Conservation (phyloP, 805 yeast species). For the Huiozyma sinensis region DNA sequence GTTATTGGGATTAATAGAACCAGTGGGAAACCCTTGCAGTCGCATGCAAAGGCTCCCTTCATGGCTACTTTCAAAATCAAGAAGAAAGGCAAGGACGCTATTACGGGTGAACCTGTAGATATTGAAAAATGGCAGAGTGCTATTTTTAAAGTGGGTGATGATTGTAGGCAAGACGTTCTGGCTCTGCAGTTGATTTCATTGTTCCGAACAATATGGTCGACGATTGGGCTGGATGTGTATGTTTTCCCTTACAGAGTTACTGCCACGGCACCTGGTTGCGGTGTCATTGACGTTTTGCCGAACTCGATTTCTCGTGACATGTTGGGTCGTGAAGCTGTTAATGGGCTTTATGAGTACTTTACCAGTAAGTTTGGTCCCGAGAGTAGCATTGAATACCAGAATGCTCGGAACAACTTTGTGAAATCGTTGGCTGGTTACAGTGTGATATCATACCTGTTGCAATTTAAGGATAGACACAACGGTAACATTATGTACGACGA, state of each 20-base stretch:
- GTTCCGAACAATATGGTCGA: conserved; percentile 82
- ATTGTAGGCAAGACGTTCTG: conserved; percentile 93
- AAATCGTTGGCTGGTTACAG: conserved; percentile 93
- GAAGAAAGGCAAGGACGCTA: conserved; percentile 37
- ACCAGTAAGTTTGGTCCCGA: conserved; percentile 93
- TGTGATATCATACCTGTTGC: conserved; percentile 78
- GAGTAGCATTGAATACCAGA: conserved; percentile 76
- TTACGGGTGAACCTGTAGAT: conserved; percentile 31
- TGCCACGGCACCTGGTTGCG: conserved; percentile 99
- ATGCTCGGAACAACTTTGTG: conserved; percentile 84
- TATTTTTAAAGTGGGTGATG: conserved; percentile 97
- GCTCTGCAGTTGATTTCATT: conserved; percentile 87
- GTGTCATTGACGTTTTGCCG: conserved; percentile 95
- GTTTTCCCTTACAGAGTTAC: conserved; percentile 93
- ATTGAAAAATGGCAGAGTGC: conserved; percentile 84
- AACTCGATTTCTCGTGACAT: conserved; percentile 92
- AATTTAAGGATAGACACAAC: conserved; percentile 94
- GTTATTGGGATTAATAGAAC: conserved; percentile 84
- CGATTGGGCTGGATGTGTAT: conserved; percentile 78
- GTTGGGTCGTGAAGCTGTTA: conserved; percentile 98
- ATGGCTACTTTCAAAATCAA: conserved; percentile 89
- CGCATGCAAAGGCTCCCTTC: conserved; percentile 98
- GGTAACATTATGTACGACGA: conserved; percentile 96
- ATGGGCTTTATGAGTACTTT: conserved; percentile 89
- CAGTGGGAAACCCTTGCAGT: conserved; percentile 89